Evolutionary conservation across 1,139 yeast genomes (phyloP), one percentile per base, ranked within the genome.

Genomic region (Kurtzmaniella quercitrusa): DNA sequence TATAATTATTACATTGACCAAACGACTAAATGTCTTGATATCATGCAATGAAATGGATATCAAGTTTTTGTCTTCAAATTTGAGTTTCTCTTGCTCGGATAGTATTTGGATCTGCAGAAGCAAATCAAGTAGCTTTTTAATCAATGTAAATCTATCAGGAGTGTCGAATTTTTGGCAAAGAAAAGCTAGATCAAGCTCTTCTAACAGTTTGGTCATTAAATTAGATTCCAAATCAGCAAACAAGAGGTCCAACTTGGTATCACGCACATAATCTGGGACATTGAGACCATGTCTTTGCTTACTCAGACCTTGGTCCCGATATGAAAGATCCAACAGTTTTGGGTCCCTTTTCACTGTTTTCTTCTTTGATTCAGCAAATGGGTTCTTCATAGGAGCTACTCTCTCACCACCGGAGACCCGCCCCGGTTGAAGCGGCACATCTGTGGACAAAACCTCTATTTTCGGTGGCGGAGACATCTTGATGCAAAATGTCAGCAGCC

Each of bases 11-110:
- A 83, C 48, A 47, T 84, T 84, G 20, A 84, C 62, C 39, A 91
- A 56, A 22, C 74, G 76, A 39, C 87, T 83, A 46, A 91, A 78
- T 2, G 80, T 76, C 56, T 82, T 84, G 70, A 91, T 80, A 57
- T 91, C 98, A 54, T 88, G 91, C 9, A 91, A 67, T 0, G 97
- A 87, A 14, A 91, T 83, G 6, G 84, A 69, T 16, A 91, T 75
- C 41, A 86, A 58, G 38, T 75, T 61, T 5, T 70, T 56, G 41
- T 68, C 58, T 40, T 45, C 18, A 33, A 23, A 40, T 11, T 19
- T 23, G 18, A 38, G 40, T 43, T 38, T 42, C 41, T 48, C 52
- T 42, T 50, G 47, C 16, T 60, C 58, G 1, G 80, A 63, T 6
- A 61, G 47, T 8, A 47, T 39, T 50, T 75, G 79, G 20, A 78